Conservation (phyloP, 306 rosid genomes). For the Pachyrhizus erosus region DNA sequence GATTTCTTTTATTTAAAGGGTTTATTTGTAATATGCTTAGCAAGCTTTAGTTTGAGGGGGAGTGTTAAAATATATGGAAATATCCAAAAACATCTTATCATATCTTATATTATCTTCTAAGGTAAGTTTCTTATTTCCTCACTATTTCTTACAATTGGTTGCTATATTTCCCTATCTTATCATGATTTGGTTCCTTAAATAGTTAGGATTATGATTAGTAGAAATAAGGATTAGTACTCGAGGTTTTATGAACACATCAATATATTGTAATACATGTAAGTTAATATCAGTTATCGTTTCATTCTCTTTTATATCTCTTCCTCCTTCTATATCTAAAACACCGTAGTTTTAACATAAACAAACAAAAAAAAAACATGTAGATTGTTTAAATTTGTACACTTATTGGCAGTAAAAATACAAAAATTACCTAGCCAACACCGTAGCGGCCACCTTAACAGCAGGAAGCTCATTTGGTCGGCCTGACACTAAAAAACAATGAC, state of each 20-base stretch:
- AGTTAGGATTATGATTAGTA: not conserved
- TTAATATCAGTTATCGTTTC: not conserved
- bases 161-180: not conserved
- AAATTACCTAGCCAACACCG: conserved; percentile 67
- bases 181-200: not conserved
- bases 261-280: not conserved
- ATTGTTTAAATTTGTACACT: conserved; percentile 26
- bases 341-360: not conserved
- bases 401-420: conserved; percentile 23
- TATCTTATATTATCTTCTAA: not conserved
- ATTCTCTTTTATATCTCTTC: not conserved
- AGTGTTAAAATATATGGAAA: too few relatives aligned
- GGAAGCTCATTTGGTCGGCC: conserved; percentile 55
- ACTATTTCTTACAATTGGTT: not conserved
- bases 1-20: too few relatives aligned
- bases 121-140: not conserved
- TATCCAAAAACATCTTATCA: too few relatives aligned
- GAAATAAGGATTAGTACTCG: not conserved
- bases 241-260: not conserved
- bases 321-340: not conserved
- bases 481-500: conserved; percentile 64
- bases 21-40: too few relatives aligned
- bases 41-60: too few relatives aligned
- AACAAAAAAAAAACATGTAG: not conserved
- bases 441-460: conserved; percentile 55